Percentiles rank a stretch among this genome's conserved stretches.
phyloP scores from a whole-genome alignment of 1,284 basidiomycete genomes.

The Taiwanofungus camphoratus region DNA sequence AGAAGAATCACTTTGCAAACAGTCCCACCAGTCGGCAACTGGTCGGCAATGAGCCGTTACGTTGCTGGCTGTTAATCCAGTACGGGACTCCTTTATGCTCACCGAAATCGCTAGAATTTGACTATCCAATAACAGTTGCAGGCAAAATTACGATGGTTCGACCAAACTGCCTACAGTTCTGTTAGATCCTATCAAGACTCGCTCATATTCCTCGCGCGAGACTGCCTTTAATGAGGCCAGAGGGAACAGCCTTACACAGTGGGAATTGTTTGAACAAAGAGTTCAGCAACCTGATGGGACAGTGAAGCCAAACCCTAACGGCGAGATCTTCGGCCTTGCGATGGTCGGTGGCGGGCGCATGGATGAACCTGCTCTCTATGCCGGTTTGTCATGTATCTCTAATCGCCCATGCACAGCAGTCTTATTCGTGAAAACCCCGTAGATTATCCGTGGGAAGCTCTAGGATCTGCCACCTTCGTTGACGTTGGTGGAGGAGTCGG shows the following conservation, averaged over 20 bases:
- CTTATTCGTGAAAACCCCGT: too few relatives aligned
- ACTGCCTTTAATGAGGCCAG: slow-evolving; percentile 7
- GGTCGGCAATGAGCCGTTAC: slow-evolving; percentile 5
- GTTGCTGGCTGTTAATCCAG: not conserved
- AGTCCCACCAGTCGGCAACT: slow-evolving; percentile 5
- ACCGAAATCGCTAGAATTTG: not conserved
- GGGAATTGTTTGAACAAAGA: slow-evolving; percentile 9
- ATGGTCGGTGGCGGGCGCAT: slow-evolving; percentile 6
- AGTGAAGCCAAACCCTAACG: not conserved
- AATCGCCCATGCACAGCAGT: not conserved
- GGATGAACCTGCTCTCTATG: not conserved
- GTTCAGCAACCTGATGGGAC: not conserved
- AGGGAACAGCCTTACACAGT: slow-evolving; percentile 1
- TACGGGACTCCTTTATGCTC: not conserved
- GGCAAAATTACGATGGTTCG: slow-evolving; percentile 1
- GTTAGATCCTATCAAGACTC: slow-evolving; percentile 5
- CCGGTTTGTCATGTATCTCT: not conserved
- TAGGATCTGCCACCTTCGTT: slow-evolving; percentile 7
- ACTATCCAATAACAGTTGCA: not conserved
- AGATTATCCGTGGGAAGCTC: slow-evolving; percentile 12
- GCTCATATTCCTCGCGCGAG: not conserved
- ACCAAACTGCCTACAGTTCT: slow-evolving; percentile 8
- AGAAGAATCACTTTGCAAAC: slow-evolving; percentile 8
- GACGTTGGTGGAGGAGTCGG: slow-evolving; percentile 19
- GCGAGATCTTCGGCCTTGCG: slow-evolving; percentile 7